Percentiles rank a stretch among this genome's conserved stretches.
These are phyloP conservation scores for Allium sativum DNA, from an alignment of 106 monocot genomes.

Conservation along the genomic window DNA sequence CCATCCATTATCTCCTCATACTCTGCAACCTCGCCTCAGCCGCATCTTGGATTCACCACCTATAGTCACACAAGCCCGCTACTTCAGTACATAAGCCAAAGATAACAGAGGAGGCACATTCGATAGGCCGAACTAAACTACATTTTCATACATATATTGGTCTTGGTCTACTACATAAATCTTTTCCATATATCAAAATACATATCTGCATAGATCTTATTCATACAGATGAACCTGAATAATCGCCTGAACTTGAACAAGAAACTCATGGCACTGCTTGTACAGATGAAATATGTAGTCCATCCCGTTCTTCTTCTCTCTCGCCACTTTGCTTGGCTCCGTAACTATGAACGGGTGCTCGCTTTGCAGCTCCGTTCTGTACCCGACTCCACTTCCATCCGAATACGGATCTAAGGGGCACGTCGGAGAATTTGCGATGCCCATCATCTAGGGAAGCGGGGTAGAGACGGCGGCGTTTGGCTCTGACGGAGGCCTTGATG, in stretches of 20 bases:
- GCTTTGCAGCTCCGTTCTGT: slow-evolving; percentile 49
- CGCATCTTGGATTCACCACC: too few species aligned
- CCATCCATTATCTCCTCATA: too few species aligned
- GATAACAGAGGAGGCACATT: too few species aligned
- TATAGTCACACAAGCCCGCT: too few species aligned
- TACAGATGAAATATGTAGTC: slow-evolving; percentile 95
- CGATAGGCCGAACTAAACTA: too few species aligned
- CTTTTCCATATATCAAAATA: too few species aligned
- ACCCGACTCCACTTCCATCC: slow-evolving; percentile 18
- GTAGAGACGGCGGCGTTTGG: slow-evolving; percentile 26
- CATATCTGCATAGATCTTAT: too few species aligned
- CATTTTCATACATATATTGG: too few species aligned
- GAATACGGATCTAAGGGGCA: slow-evolving; percentile 22
- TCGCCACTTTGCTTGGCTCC: slow-evolving; percentile 92
- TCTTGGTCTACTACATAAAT: too few species aligned
- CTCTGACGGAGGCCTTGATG: slow-evolving; percentile 72
- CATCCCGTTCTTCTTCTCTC: slow-evolving; percentile 96
- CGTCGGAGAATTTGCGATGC: background rate
- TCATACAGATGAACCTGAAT: too few species aligned
- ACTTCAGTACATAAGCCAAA: too few species aligned
- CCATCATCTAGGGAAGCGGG: slow-evolving; percentile 13
- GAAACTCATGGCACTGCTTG: slow-evolving; percentile 85
- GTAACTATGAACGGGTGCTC: slow-evolving; percentile 99
- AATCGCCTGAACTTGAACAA: slow-evolving; percentile 51
- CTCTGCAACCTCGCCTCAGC: too few species aligned